phyloP scores from a whole-genome alignment of 345 rosid species.

The Iberis pinnata region DNA sequence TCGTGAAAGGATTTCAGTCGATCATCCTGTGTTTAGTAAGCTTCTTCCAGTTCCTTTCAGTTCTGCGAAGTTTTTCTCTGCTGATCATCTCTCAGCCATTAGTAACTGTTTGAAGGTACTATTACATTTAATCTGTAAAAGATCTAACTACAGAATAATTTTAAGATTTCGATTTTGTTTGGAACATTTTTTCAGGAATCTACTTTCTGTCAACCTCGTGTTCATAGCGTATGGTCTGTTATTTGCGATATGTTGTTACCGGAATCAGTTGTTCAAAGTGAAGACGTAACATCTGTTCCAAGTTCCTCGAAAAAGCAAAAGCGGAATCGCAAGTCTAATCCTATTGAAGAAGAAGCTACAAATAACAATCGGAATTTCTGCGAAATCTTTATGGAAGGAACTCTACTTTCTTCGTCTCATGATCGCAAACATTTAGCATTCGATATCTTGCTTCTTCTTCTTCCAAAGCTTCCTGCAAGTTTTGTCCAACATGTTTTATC shows the following conservation, averaged over 20 bases:
- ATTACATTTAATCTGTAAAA: slow-evolving; percentile 9
- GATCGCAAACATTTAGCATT: slow-evolving; percentile 91
- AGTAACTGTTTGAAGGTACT: slow-evolving; percentile 76
- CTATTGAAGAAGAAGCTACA: slow-evolving; percentile 69
- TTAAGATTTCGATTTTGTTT: slow-evolving; percentile 15
- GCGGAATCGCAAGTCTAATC: slow-evolving; percentile 58
- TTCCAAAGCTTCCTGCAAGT: slow-evolving; percentile 76
- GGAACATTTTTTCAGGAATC: slow-evolving; percentile 69
- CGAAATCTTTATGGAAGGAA: slow-evolving; percentile 62
- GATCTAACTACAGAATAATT: no score
- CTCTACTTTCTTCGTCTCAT: slow-evolving; percentile 78
- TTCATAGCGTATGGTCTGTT: slow-evolving; percentile 80
- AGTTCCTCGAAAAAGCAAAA: slow-evolving; percentile 73
- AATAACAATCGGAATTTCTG: slow-evolving; percentile 51
- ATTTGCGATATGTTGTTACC: slow-evolving; percentile 73
- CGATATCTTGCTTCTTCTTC: slow-evolving; percentile 67
- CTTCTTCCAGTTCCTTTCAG: slow-evolving; percentile 77
- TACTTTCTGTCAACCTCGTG: slow-evolving; percentile 92
- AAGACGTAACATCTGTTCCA: slow-evolving; percentile 53
- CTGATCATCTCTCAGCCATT: slow-evolving; percentile 60
- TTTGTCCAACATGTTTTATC: slow-evolving; percentile 57
- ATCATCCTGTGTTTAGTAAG: slow-evolving; percentile 41
- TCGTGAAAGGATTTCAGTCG: slow-evolving; percentile 46
- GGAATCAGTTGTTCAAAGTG: slow-evolving; percentile 52
- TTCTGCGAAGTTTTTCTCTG: slow-evolving; percentile 55